Evolutionary conservation across 495 filamentous ascomycete genomes (phyloP).

Genomic region (Bathelium albidoporum): DNA sequence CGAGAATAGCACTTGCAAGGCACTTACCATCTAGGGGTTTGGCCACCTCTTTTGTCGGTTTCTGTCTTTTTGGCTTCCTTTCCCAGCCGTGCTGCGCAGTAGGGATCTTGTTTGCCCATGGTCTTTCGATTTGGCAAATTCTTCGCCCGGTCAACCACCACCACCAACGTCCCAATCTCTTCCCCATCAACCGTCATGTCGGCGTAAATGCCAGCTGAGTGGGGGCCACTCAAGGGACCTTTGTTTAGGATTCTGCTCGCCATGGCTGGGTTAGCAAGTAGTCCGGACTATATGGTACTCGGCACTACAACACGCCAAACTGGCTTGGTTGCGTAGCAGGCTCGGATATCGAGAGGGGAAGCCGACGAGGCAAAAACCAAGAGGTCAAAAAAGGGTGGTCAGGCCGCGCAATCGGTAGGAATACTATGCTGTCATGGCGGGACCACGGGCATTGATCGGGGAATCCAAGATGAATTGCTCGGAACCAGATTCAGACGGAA

Average conservation of each 20-base stretch:
- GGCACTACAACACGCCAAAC: not conserved
- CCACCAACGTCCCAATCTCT: constrained; percentile 83
- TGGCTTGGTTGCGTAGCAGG: not conserved
- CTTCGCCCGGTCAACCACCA: constrained; percentile 72
- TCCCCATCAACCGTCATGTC: constrained; percentile 95
- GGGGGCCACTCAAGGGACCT: constrained; percentile 28
- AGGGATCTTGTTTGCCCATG: constrained; percentile 97
- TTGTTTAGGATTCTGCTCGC: constrained; percentile 20
- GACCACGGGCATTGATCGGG: not conserved
- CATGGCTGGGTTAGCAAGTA: constrained; percentile 13
- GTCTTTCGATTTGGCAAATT: constrained; percentile 93
- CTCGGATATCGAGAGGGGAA: not conserved
- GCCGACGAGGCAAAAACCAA: not conserved
- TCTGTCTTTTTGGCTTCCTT: constrained; percentile 98
- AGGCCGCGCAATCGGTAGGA: not conserved
- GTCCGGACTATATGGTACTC: not conserved
- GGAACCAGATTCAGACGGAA: not conserved
- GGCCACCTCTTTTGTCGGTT: constrained; percentile 86
- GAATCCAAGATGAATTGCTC: not conserved
- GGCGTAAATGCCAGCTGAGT: constrained; percentile 89
- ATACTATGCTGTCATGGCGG: not conserved
- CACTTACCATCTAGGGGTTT: constrained; percentile 87
- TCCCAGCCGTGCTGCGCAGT: constrained; percentile 83
- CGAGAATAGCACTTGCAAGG: constrained; percentile 6
- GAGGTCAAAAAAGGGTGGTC: not conserved